Evolutionary conservation across 192 early-diverging fungal species (phyloP).

Genomic region (Mortierella alpina): DNA sequence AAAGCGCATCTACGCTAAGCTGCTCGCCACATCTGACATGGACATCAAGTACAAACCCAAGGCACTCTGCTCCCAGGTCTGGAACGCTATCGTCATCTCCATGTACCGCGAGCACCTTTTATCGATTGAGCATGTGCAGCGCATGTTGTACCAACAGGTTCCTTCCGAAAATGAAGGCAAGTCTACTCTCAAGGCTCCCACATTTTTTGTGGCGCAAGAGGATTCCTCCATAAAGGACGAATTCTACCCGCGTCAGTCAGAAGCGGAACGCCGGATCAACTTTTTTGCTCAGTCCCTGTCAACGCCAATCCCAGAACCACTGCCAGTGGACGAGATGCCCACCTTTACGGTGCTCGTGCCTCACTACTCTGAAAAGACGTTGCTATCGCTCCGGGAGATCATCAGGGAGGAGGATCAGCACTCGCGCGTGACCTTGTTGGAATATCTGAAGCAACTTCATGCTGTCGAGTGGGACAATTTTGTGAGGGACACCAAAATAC

Average conservation of each 20-base stretch:
- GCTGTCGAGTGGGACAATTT: conserved; percentile 93
- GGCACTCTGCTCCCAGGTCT: conserved; percentile 81
- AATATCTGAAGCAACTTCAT: conserved; percentile 85
- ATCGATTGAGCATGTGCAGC: conserved; percentile 78
- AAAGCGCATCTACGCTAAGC: conserved; percentile 83
- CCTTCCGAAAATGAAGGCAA: conserved; percentile 63
- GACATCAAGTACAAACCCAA: conserved; percentile 84
- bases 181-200: conserved; percentile 74
- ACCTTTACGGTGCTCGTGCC: conserved; percentile 87
- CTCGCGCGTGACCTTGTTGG: conserved; percentile 82
- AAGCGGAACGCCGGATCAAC: conserved; percentile 84
- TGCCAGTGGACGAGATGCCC: conserved; percentile 86
- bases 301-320: conserved; percentile 80
- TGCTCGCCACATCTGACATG: conserved; percentile 77
- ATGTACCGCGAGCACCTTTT: conserved; percentile 87
- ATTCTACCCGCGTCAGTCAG: conserved; percentile 78
- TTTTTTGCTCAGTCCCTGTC: conserved; percentile 91
- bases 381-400: conserved; percentile 85
- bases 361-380: conserved; percentile 88
- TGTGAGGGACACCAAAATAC: conserved; percentile 85
- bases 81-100: conserved; percentile 88
- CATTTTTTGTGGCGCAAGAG: conserved; percentile 83
- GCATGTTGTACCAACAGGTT: conserved; percentile 81
- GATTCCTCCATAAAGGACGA: conserved; percentile 76
- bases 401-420: conserved; percentile 85